Evolutionary conservation across 2,329 filamentous ascomycete species (phyloP).

Genomic region (Diaporthe sp.): DNA sequence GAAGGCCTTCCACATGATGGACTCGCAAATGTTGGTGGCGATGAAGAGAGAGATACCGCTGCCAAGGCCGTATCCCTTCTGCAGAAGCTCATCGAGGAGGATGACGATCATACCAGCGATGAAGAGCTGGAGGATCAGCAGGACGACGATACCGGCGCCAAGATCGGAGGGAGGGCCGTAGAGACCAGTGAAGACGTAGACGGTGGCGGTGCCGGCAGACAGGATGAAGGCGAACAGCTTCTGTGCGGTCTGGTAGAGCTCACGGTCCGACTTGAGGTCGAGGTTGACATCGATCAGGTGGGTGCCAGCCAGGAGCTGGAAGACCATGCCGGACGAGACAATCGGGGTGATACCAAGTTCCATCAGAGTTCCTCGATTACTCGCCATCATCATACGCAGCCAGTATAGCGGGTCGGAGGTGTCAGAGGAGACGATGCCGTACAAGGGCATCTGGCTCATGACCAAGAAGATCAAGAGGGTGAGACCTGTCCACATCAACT

Average conservation of each 20-base stretch:
- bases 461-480: constrained; percentile 99
- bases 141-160: constrained; percentile 96
- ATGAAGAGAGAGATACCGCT: constrained; percentile 99
- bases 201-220: constrained; percentile 95
- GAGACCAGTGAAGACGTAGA: constrained; percentile 97
- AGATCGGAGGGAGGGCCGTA: constrained; percentile 97
- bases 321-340: constrained; percentile 99
- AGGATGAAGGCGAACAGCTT: constrained; percentile 99
- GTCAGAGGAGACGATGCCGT: constrained; percentile 98
- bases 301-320: constrained; percentile 99
- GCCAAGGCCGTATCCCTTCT: constrained; percentile 99
- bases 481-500: constrained; percentile 93
- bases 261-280: constrained; percentile 99
- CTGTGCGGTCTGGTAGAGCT: constrained; percentile 99
- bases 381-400: constrained; percentile 99
- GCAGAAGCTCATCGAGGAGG: constrained; percentile 96
- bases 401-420: constrained; percentile 99
- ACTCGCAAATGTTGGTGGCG: constrained; percentile 99
- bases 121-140: constrained; percentile 97
- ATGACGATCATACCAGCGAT: constrained; percentile 99
- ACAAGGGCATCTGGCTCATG: constrained; percentile 99
- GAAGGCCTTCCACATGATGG: constrained; percentile 99
- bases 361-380: constrained; percentile 97
- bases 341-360: constrained; percentile 98
- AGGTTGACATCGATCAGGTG: constrained; percentile 99